Evolutionary conservation across 305 asterid species (phyloP).

Genomic region (Solanum hybrid): DNA sequence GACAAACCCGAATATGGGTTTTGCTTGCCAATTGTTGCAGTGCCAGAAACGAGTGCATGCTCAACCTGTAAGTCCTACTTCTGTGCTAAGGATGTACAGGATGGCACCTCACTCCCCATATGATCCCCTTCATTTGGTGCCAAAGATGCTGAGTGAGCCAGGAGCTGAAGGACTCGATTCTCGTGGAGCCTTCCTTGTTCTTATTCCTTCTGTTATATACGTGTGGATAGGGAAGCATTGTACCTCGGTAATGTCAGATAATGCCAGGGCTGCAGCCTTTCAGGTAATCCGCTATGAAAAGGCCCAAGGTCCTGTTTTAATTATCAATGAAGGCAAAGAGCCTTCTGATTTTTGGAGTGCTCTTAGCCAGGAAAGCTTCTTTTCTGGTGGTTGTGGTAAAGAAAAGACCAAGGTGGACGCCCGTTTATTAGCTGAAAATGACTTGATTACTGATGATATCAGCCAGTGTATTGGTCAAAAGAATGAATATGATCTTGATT

Average conservation of each 20-base stretch:
- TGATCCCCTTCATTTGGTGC: slow-evolving; percentile 93
- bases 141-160: slow-evolving; percentile 65
- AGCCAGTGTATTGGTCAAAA: slow-evolving; percentile 16
- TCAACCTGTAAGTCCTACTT: slow-evolving; percentile 74
- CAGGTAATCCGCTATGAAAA: slow-evolving; percentile 76
- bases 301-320: slow-evolving; percentile 48
- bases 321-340: slow-evolving; percentile 69
- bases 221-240: slow-evolving; percentile 75
- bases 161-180: slow-evolving; percentile 57
- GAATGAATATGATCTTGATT: slow-evolving; percentile 36
- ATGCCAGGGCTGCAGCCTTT: slow-evolving; percentile 60
- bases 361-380: slow-evolving; percentile 25
- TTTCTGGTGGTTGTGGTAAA: slow-evolving; percentile 10
- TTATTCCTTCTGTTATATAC: slow-evolving; percentile 63
- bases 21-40: slow-evolving; percentile 82
- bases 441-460: not conserved
- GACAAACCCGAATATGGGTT: slow-evolving; percentile 87
- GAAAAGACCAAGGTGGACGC: not conserved
- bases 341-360: slow-evolving; percentile 62
- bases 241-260: slow-evolving; percentile 47
- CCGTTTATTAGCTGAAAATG: not conserved
- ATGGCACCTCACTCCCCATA: slow-evolving; percentile 93
- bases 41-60: slow-evolving; percentile 92
- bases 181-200: slow-evolving; percentile 83
- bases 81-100: slow-evolving; percentile 62